Evolutionary conservation across 2,329 filamentous ascomycete genomes (phyloP), one percentile per base, ranked within the genome.

Genomic region (Acrocalymma vagum): DNA sequence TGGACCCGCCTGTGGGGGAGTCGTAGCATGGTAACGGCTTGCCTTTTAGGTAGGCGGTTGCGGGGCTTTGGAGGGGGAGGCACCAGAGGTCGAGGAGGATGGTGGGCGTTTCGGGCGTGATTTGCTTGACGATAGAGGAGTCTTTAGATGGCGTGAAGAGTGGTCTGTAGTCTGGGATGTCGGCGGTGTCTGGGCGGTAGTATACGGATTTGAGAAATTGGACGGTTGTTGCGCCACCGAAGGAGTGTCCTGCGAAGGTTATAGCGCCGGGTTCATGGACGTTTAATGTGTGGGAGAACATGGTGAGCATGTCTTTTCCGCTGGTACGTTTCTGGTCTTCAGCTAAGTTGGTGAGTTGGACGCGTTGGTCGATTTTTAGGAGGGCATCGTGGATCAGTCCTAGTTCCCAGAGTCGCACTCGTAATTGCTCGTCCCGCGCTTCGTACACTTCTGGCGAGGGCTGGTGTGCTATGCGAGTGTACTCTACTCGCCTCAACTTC

Each of bases 71-170:
- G 18, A 93, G 74, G 1, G 90, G 87, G 51, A 92, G 79, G 46
- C 84, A 85, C 89, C 89, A 95, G 71, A 90, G 84, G 58, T 95
- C 90, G 8, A 95, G 79, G 1, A 95, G 75, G 42, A 90, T 78
- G 1, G 84, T 73, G 0, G 87, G 80, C 7, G 82, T 87, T 27
- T 76, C 72, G 1, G 85, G 78, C 0, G 85, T 90, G 49, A 95
- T 80, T 63, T 93, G 89, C 2, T 67, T 65, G 26, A 78, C 71
- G 16, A 94, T 74, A 0, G 74, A 70, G 0, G 83, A 85, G 29
- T 76, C 71, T 5, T 72, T 61, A 1, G 71, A 69, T 0, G 88
- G 87, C 0, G 67, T 70, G 64, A 86, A 90, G 0, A 93, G 74
- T 0, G 86, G 81, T 17, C 73, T 74, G 34, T 76, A 72, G 48